These are phyloP conservation scores for Detonula confervacea DNA, from an alignment of 352 stramenopile species.

Conservation along the genomic window DNA sequence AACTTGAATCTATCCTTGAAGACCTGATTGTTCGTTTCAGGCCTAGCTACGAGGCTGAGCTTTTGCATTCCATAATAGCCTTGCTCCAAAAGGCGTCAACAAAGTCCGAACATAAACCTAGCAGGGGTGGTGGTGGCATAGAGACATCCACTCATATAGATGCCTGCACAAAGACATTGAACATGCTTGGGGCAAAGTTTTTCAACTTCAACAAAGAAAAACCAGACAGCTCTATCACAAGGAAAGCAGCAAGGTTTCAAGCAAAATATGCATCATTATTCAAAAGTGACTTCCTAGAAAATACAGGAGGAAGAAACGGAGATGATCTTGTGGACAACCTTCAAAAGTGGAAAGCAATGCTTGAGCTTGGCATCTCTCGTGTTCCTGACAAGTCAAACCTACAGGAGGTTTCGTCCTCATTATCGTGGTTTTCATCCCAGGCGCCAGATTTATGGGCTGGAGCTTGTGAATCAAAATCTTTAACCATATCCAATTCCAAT, in stretches of 20 bases:
- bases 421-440: conserved; percentile 75
- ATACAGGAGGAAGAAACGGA: conserved; percentile 8
- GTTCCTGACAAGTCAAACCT: conserved; percentile 69
- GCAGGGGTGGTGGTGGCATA: conserved; percentile 50
- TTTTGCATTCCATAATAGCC: conserved; percentile 94
- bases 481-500: conserved; percentile 50
- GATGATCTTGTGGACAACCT: conserved; percentile 71
- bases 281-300: conserved; percentile 77
- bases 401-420: conserved; percentile 73
- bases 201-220: conserved; percentile 58
- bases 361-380: conserved; percentile 72
- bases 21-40: conserved; percentile 98
- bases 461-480: conserved; percentile 54
- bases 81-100: conserved; percentile 89
- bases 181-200: conserved; percentile 57
- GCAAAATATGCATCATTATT: conserved; percentile 61
- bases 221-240: conserved; percentile 33
- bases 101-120: conserved; percentile 85
- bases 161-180: conserved; percentile 54
- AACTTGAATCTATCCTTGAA: conserved; percentile 97
- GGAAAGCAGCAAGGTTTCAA: conserved; percentile 61
- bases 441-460: conserved; percentile 81
- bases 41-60: conserved; percentile 95
- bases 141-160: conserved; percentile 31
- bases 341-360: conserved; percentile 79